Evolutionary conservation across 148 eudicot genomes (phyloP).

Genomic region (Amaranthus cruentus): DNA sequence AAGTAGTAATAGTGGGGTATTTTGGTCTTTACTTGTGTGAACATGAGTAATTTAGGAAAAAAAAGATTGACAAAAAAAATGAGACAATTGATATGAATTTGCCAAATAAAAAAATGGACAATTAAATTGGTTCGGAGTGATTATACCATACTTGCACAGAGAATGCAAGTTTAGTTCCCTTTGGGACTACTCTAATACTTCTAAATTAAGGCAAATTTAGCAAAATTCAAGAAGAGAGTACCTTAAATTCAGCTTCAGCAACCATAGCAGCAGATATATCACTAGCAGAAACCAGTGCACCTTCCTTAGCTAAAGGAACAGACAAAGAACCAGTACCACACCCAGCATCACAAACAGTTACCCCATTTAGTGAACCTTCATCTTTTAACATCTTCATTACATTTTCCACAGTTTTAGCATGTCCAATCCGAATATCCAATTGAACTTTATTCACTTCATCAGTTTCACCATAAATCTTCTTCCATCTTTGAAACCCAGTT

Average conservation of each 20-base stretch:
- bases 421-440: slow-evolving; percentile 76
- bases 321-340: slow-evolving; percentile 90
- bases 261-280: slow-evolving; percentile 99
- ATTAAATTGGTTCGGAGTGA: no score
- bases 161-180: no score
- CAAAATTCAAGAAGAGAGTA: slow-evolving; percentile 3
- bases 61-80: no score
- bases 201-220: background rate
- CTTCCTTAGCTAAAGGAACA: slow-evolving; percentile 76
- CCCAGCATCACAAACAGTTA: slow-evolving; percentile 90
- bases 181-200: no score
- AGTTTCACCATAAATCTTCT: slow-evolving; percentile 82
- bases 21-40: no score
- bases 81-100: no score
- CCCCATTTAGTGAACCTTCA: slow-evolving; percentile 56
- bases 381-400: slow-evolving; percentile 65
- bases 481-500: slow-evolving; percentile 88
- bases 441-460: slow-evolving; percentile 91
- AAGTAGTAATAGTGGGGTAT: no score
- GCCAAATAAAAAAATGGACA: no score
- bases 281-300: slow-evolving; percentile 74
- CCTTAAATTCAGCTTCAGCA: slow-evolving; percentile 78
- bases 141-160: no score
- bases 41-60: no score
- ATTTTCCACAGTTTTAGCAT: slow-evolving; percentile 89